Evolutionary conservation across 2,329 filamentous ascomycete species (phyloP).

Genomic region (Xylariaceae sp.): DNA sequence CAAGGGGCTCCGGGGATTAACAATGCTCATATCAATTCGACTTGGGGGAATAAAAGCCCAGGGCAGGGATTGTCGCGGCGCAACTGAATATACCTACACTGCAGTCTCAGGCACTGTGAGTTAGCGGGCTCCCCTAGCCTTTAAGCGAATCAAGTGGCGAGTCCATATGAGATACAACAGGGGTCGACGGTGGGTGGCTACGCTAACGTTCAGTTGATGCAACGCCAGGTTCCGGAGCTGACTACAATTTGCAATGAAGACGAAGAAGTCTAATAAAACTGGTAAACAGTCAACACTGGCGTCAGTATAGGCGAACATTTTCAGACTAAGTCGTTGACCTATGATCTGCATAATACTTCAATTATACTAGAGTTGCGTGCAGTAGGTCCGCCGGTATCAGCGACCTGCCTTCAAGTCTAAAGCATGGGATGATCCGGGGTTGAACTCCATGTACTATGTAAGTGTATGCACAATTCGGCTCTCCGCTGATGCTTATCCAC

Average conservation of each 20-base stretch:
- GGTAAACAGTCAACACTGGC: too few species aligned
- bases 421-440: not conserved
- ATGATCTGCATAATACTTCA: not conserved
- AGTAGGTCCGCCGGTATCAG: too few species aligned
- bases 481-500: not conserved
- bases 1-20: slow-evolving; percentile 23
- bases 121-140: not conserved
- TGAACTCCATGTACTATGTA: not conserved
- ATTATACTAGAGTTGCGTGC: too few species aligned
- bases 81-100: not conserved
- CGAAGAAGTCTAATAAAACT: slow-evolving; percentile 13
- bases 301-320: not conserved
- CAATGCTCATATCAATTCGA: slow-evolving; percentile 5
- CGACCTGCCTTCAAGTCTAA: too few species aligned
- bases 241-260: not conserved
- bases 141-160: not conserved
- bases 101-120: slow-evolving; percentile 14
- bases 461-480: slow-evolving; percentile 17
- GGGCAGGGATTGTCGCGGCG: slow-evolving; percentile 1
- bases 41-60: slow-evolving; percentile 11
- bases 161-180: slow-evolving; percentile 1
- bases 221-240: slow-evolving; percentile 20
- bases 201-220: slow-evolving; percentile 12
- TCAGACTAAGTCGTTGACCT: slow-evolving; percentile 1
- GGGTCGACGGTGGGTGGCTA: slow-evolving; percentile 15